Conservation (phyloP, 2,329 filamentous ascomycete genomes). For the Pyrenochaeta sp. region DNA sequence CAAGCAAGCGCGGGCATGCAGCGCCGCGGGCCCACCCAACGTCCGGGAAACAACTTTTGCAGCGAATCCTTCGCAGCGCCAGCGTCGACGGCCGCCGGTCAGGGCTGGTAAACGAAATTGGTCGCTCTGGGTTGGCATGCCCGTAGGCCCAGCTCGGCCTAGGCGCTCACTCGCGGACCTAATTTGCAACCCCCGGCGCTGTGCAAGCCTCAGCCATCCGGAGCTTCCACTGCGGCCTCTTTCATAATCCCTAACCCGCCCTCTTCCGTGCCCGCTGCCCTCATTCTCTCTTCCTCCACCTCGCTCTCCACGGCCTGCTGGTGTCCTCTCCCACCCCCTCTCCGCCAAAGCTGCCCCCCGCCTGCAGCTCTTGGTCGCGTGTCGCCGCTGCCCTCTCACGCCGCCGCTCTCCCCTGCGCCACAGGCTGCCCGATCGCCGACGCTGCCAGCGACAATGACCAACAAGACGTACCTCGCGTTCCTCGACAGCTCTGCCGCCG, state of each 20-base stretch:
- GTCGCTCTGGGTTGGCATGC: constrained; percentile 4
- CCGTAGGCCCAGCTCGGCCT: constrained; percentile 15
- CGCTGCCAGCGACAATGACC: constrained; percentile 29
- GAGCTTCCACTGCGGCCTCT: constrained; percentile 36
- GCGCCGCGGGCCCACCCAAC: constrained; percentile 1
- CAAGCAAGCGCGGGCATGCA: constrained; percentile 1
- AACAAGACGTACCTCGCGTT: constrained; percentile 46
- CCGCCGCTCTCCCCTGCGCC: constrained; percentile 7
- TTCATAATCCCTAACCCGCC: constrained; percentile 41
- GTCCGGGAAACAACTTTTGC: constrained; percentile 4
- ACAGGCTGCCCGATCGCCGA: constrained; percentile 12
- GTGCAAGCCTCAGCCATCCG: constrained; percentile 42
- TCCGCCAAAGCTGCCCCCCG: constrained; percentile 7
- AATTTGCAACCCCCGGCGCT: constrained; percentile 32
- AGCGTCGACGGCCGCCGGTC: no score
- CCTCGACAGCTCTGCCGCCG: constrained; percentile 35
- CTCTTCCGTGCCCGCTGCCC: constrained; percentile 20
- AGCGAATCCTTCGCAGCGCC: constrained; percentile 12
- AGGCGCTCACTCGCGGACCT: constrained; percentile 23
- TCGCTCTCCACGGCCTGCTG: constrained; percentile 12
- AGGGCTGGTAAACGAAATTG: constrained; percentile 29
- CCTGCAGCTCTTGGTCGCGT: constrained; percentile 32
- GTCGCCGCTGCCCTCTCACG: constrained; percentile 21
- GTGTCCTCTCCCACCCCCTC: constrained; percentile 9
- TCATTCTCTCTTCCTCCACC: constrained; percentile 8